Percentiles rank a stretch among this genome's conserved stretches.
Conservation (phyloP, 2,329 filamentous ascomycete genomes). For the Claviceps digitariae region DNA sequence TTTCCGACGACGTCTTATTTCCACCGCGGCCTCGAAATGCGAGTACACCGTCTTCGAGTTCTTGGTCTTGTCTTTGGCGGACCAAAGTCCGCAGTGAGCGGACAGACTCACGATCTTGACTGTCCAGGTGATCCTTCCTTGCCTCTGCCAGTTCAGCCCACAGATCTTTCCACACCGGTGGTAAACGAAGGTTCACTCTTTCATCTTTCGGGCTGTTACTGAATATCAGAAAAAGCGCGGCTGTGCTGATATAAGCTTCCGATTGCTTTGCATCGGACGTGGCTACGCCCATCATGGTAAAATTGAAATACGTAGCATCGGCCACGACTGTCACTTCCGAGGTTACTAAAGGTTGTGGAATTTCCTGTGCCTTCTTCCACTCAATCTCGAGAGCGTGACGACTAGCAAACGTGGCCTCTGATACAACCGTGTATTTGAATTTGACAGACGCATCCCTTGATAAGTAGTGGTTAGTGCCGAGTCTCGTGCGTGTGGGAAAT, state of each 20-base stretch:
- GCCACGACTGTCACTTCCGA: conserved; percentile 31
- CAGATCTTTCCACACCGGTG: conserved; percentile 69
- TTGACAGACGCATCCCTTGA: conserved; percentile 55
- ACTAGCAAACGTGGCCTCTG: conserved; percentile 60
- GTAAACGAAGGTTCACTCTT: conserved; percentile 67
- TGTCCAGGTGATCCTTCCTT: conserved; percentile 57
- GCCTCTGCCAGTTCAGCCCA: conserved; percentile 65
- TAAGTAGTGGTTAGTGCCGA: background rate
- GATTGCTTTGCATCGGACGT: conserved; percentile 69
- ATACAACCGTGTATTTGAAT: conserved; percentile 55
- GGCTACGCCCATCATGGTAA: conserved; percentile 63
- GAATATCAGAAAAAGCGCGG: conserved; percentile 70
- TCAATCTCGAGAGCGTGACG: conserved; percentile 60
- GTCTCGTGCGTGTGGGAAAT: background rate
- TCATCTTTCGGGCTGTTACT: conserved; percentile 69
- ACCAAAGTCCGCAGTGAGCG: conserved; percentile 57
- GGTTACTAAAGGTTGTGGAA: conserved; percentile 20
- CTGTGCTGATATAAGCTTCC: conserved; percentile 72
- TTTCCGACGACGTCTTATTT: conserved; percentile 32
- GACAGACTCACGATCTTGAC: conserved; percentile 54
- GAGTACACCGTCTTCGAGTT: conserved; percentile 61
- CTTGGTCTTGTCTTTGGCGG: conserved; percentile 53
- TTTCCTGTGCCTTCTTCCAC: conserved; percentile 65
- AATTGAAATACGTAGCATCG: conserved; percentile 40
- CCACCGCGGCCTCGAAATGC: conserved; percentile 54